These are phyloP conservation scores for Dendrobium nobile DNA, from an alignment of 106 monocot genomes.

Conservation along the genomic window DNA sequence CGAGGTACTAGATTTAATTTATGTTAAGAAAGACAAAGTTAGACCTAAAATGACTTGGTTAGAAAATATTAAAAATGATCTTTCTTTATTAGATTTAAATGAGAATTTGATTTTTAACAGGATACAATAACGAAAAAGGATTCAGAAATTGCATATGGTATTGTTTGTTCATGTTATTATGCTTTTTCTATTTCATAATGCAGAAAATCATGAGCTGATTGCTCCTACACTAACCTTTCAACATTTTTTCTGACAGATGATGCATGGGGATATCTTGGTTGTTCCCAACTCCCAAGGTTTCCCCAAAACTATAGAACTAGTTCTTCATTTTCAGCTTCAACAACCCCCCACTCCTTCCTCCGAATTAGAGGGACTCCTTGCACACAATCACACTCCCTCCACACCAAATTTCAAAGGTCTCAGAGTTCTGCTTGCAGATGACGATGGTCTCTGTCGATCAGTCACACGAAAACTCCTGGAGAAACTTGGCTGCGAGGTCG, in stretches of 20 bases:
- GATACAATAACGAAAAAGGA: too few relatives aligned
- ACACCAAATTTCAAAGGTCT: slow-evolving; percentile 34
- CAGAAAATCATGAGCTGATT: neutral
- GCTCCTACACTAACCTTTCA: too few relatives aligned
- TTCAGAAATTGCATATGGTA: neutral
- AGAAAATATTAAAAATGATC: too few relatives aligned
- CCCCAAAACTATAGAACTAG: slow-evolving; percentile 30
- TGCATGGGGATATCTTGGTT: slow-evolving; percentile 66
- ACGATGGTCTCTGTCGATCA: slow-evolving; percentile 32
- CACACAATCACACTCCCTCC: slow-evolving; percentile 3
- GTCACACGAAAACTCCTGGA: slow-evolving; percentile 46
- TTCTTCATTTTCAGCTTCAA: slow-evolving; percentile 40
- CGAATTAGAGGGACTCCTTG: neutral
- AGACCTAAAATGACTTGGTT: too few relatives aligned
- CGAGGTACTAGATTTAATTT: too few relatives aligned
- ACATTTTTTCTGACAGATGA: slow-evolving; percentile 30
- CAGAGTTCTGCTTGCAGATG: slow-evolving; percentile 39
- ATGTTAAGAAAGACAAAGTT: too few relatives aligned
- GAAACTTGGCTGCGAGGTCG: slow-evolving; percentile 54
- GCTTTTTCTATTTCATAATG: neutral
- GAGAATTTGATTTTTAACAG: too few relatives aligned
- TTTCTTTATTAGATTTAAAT: too few relatives aligned
- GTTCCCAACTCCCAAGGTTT: slow-evolving; percentile 30
- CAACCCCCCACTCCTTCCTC: slow-evolving; percentile 10
- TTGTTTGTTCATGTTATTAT: neutral